Evolutionary conservation across 2,329 filamentous ascomycete species (phyloP), one percentile per base, ranked within the genome.

Genomic region (Penicillium glabrum): DNA sequence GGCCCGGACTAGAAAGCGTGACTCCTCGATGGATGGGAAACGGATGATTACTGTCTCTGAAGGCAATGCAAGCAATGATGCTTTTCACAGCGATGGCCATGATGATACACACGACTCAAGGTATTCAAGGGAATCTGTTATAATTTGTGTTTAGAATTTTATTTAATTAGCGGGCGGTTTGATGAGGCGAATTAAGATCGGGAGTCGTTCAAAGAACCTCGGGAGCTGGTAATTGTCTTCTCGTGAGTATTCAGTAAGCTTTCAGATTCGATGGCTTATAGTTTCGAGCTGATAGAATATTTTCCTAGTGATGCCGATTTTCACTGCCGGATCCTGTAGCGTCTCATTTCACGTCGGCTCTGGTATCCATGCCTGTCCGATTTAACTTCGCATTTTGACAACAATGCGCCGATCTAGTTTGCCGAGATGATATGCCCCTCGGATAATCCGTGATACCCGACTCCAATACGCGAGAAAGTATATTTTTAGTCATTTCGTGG

Each of bases 41-140:
- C 29, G 56, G 21, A 59, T 58, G 3, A 57, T 60, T 2, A 27
- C 51, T 39, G 48, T 50, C 0, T 51, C 60, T 0, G 63, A 61
- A 14, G 56, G 49, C 0, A 51, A 56, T 55, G 24, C 43, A 9
- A 64, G 53, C 7, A 31, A 35, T 13, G 57, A 63, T n/a, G 56
- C 52, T 37, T 45, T 52, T 21, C 31, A 23, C 27, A 51, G 24
- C 14, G 51, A 61, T 21, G 41, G 21, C 11, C 48, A 59, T 39
- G 45, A 58, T 68, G 72, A 64, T 62, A 70, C 24, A 63, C 65
- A 62, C 63, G 51, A 57, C 69, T 48, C 53, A 10, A 16, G 51
- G 3, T 48, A 50, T 10, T 53, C 55, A 2, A 50, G 53, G n/a
- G 55, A 62, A 21, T 60, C 51, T n/a, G 58, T 53, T 16, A 47